A percentile compares a stretch with the other conserved stretches of the same genome.
Evolutionary conservation across 495 filamentous ascomycete species (phyloP).

Genomic region (Acidiella bohemica): DNA sequence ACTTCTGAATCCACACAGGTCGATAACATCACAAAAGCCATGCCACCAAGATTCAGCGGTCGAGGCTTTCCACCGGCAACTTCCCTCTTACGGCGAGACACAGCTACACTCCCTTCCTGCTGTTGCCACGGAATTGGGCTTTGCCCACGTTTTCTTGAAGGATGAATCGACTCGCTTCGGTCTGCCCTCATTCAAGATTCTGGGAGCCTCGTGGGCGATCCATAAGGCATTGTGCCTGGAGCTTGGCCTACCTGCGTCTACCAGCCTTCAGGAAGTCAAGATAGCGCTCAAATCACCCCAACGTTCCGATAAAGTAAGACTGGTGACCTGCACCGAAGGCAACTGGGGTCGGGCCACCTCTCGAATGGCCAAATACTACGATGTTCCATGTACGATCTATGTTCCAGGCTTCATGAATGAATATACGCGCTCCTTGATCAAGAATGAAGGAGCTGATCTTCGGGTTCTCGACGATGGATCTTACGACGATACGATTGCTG

Average conservation of each 20-base stretch:
- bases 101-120: slow-evolving; percentile 37
- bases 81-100: slow-evolving; percentile 26
- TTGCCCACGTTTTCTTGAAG: slow-evolving; percentile 37
- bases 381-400: slow-evolving; percentile 38
- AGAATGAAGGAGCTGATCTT: slow-evolving; percentile 43
- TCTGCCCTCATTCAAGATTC: slow-evolving; percentile 62
- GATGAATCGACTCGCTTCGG: slow-evolving; percentile 32
- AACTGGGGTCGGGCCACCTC: slow-evolving; percentile 63
- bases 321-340: slow-evolving; percentile 50
- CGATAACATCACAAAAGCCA: slow-evolving; percentile 1
- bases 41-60: slow-evolving; percentile 14
- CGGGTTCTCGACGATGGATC: slow-evolving; percentile 35
- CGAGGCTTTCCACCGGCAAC: slow-evolving; percentile 22
- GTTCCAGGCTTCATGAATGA: slow-evolving; percentile 42
- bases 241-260: slow-evolving; percentile 28
- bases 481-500: slow-evolving; percentile 47
- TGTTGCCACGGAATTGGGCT: slow-evolving; percentile 41
- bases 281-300: background rate
- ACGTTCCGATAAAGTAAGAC: slow-evolving; percentile 14
- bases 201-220: slow-evolving; percentile 62
- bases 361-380: slow-evolving; percentile 45
- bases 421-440: slow-evolving; percentile 39
- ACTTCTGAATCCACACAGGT: slow-evolving; percentile 19
- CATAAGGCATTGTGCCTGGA: slow-evolving; percentile 39
- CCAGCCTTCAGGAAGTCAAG: slow-evolving; percentile 31